These are phyloP conservation scores for Apiotrichum domesticum DNA, from an alignment of 1,284 basidiomycete genomes.

Conservation along the genomic window DNA sequence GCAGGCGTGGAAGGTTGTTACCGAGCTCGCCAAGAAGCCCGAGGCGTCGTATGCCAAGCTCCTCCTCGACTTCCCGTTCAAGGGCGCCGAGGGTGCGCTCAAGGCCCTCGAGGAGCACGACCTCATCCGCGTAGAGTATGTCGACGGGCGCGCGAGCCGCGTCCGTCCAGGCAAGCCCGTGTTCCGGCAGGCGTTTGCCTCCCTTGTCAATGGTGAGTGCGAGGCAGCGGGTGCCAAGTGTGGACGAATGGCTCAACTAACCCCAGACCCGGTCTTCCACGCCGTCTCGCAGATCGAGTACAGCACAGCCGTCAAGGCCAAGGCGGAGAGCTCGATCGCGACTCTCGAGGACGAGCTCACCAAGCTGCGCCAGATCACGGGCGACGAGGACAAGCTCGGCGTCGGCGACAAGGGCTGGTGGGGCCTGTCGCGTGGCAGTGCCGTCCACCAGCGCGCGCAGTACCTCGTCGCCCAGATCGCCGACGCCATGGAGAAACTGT, in stretches of 20 bases:
- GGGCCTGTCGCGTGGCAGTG: slow-evolving; percentile 51
- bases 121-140: slow-evolving; percentile 70
- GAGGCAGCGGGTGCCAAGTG: too few relatives aligned
- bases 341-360: slow-evolving; percentile 70
- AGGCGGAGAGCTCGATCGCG: slow-evolving; percentile 61
- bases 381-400: slow-evolving; percentile 36
- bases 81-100: slow-evolving; percentile 75
- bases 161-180: slow-evolving; percentile 88
- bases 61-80: slow-evolving; percentile 81
- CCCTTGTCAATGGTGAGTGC: slow-evolving; percentile 65
- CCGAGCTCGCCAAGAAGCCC: slow-evolving; percentile 60
- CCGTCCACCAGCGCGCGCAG: slow-evolving; percentile 57
- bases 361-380: slow-evolving; percentile 57
- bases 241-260: too few relatives aligned
- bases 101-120: slow-evolving; percentile 85
- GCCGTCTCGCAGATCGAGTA: slow-evolving; percentile 75
- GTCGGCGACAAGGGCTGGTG: slow-evolving; percentile 21
- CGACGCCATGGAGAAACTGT: slow-evolving; percentile 61
- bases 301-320: slow-evolving; percentile 66
- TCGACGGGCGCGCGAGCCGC: slow-evolving; percentile 72
- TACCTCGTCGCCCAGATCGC: slow-evolving; percentile 72
- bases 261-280: slow-evolving; percentile 66
- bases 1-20: slow-evolving; percentile 82
- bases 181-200: slow-evolving; percentile 75
- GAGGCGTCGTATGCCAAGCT: slow-evolving; percentile 78